A percentile compares a stretch with the other conserved stretches of the same genome.
These are phyloP conservation scores for Dothistroma septosporum DNA, from an alignment of 2,329 filamentous ascomycete species.

Conservation along the genomic window DNA sequence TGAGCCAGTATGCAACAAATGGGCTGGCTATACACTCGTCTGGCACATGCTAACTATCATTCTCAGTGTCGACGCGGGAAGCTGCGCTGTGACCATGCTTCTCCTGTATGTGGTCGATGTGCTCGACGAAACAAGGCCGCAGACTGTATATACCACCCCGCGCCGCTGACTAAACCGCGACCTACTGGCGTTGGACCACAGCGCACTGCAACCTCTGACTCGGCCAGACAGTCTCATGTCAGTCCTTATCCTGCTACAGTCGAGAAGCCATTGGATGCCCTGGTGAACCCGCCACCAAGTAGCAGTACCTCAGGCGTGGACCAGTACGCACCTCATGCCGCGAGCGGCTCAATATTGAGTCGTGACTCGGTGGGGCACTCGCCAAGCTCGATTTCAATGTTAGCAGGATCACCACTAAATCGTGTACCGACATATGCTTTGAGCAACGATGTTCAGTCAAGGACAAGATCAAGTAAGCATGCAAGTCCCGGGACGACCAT, in stretches of 20 bases:
- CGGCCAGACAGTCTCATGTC: constrained; percentile 9
- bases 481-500: constrained; percentile 23
- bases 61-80: constrained; percentile 32
- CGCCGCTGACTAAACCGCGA: constrained; percentile 29
- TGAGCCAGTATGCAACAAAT: constrained; percentile 28
- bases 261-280: constrained; percentile 4
- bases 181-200: constrained; percentile 15
- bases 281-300: constrained; percentile 23
- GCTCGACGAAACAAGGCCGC: constrained; percentile 28
- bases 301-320: constrained; percentile 13
- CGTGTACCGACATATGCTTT: neutral
- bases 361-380: constrained; percentile 9
- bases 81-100: constrained; percentile 34
- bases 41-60: neutral
- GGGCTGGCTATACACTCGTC: neutral
- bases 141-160: constrained; percentile 36
- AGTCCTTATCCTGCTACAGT: constrained; percentile 12
- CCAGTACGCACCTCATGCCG: constrained; percentile 6
- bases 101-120: constrained; percentile 34
- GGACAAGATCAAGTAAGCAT: neutral
- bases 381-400: constrained; percentile 9
- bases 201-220: constrained; percentile 10
- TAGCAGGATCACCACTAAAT: constrained; percentile 3
- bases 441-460: neutral
- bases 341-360: constrained; percentile 6